These are phyloP conservation scores for Ceratocystis cacaofunesta DNA, from an alignment of 2,329 filamentous ascomycete genomes.

Conservation along the genomic window DNA sequence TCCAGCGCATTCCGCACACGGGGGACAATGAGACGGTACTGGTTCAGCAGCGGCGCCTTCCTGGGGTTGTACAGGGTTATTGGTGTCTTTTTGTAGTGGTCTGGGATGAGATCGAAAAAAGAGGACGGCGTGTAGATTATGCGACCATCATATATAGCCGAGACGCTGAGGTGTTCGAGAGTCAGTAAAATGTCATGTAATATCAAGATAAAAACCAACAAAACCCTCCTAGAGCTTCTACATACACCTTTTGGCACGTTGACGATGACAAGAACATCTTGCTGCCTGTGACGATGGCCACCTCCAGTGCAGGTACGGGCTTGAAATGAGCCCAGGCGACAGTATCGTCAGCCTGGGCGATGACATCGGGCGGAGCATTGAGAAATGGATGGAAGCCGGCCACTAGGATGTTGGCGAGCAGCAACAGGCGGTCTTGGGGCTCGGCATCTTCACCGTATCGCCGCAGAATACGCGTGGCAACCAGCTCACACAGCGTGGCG, in stretches of 20 bases:
- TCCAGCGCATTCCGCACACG: slow-evolving; percentile 64
- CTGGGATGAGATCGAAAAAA: slow-evolving; percentile 71
- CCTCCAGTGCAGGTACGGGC: slow-evolving; percentile 62
- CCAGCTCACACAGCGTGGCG: slow-evolving; percentile 64
- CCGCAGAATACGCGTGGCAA: slow-evolving; percentile 62
- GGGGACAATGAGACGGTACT: slow-evolving; percentile 73
- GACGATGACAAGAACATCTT: slow-evolving; percentile 64
- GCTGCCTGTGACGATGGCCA: slow-evolving; percentile 70
- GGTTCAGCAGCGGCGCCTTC: slow-evolving; percentile 61
- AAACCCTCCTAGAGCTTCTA: slow-evolving; percentile 10
- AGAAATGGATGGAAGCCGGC: slow-evolving; percentile 78
- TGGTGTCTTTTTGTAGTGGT: slow-evolving; percentile 71
- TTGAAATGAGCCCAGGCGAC: slow-evolving; percentile 36
- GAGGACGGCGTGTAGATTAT: slow-evolving; percentile 71
- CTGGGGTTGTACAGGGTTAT: slow-evolving; percentile 69
- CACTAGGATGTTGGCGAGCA: slow-evolving; percentile 65
- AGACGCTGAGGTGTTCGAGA: slow-evolving; percentile 31
- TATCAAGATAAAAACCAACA: not conserved
- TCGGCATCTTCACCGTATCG: slow-evolving; percentile 66
- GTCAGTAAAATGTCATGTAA: not conserved
- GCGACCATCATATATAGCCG: slow-evolving; percentile 66
- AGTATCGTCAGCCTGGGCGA: slow-evolving; percentile 37
- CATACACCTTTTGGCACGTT: slow-evolving; percentile 59
- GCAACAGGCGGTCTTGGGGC: slow-evolving; percentile 52
- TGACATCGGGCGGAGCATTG: slow-evolving; percentile 54